Evolutionary conservation across 1,284 basidiomycete genomes (phyloP).

Genomic region (Entoloma clypeatum): DNA sequence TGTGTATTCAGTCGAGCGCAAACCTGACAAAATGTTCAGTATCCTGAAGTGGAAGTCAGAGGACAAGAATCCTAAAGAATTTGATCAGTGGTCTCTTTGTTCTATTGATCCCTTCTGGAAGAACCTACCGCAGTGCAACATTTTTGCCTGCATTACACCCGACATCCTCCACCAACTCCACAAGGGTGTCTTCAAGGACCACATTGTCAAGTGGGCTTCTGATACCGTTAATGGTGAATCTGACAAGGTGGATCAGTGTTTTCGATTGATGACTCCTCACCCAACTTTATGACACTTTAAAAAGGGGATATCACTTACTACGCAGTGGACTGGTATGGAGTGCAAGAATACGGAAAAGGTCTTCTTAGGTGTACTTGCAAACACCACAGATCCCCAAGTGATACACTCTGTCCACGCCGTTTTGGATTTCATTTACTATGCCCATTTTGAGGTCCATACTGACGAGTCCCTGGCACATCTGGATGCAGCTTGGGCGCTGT

Average conservation of each 20-base stretch:
- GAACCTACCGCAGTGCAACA: too few species aligned
- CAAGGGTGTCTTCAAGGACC: background rate
- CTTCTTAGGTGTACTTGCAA: background rate
- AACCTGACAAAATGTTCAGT: conserved; percentile 10
- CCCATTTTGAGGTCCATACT: background rate
- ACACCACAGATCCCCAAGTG: background rate
- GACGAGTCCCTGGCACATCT: background rate
- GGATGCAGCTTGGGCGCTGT: conserved; percentile 6
- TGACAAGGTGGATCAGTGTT: background rate
- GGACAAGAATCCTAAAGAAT: conserved; percentile 10
- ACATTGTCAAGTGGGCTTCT: background rate
- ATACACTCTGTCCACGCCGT: background rate
- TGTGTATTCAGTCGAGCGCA: conserved; percentile 8
- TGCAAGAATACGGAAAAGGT: background rate
- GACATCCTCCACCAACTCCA: background rate
- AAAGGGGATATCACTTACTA: background rate
- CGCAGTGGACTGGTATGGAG: background rate
- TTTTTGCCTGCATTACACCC: too few species aligned
- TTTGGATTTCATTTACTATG: background rate
- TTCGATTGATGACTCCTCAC: background rate
- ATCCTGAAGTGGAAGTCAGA: conserved; percentile 2
- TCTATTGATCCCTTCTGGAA: too few species aligned
- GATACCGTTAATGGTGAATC: background rate
- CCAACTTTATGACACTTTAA: conserved; percentile 1
- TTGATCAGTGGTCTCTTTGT: conserved; percentile 11